These are phyloP conservation scores for Monosporozyma aquatica DNA, from an alignment of 805 yeast genomes.

Conservation along the genomic window DNA sequence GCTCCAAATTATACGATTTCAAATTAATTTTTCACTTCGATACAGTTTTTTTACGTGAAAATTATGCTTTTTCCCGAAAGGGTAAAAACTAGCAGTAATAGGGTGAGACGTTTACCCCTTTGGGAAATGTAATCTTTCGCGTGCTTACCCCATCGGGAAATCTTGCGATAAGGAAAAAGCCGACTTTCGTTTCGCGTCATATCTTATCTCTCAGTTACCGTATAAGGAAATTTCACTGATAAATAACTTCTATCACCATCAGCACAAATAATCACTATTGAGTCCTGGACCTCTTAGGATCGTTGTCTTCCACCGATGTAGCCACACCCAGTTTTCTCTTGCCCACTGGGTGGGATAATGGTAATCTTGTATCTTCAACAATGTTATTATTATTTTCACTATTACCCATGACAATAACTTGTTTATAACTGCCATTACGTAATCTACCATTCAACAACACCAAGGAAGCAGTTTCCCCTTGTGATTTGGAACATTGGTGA, in stretches of 20 bases:
- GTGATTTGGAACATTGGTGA: slow-evolving; percentile 49
- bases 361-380: slow-evolving; percentile 14
- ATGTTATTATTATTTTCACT: slow-evolving; percentile 30
- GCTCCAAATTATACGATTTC: no score
- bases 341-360: background rate
- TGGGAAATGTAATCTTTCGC: no score
- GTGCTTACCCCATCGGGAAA: background rate
- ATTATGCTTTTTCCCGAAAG: no score
- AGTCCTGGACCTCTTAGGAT: no score
- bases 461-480: slow-evolving; percentile 50
- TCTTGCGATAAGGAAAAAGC: background rate
- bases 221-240: background rate
- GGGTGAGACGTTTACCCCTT: no score
- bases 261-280: no score
- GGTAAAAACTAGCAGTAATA: no score
- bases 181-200: background rate
- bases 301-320: no score
- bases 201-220: no score
- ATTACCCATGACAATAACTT: slow-evolving; percentile 52
- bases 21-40: no score
- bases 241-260: no score
- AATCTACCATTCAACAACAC: slow-evolving; percentile 68
- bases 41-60: no score
- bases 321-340: background rate
- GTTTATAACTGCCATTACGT: slow-evolving; percentile 68